Percentiles rank a stretch among this genome's conserved stretches.
phyloP scores from a whole-genome alignment of 305 asterid genomes.

The Rubia balearica region DNA sequence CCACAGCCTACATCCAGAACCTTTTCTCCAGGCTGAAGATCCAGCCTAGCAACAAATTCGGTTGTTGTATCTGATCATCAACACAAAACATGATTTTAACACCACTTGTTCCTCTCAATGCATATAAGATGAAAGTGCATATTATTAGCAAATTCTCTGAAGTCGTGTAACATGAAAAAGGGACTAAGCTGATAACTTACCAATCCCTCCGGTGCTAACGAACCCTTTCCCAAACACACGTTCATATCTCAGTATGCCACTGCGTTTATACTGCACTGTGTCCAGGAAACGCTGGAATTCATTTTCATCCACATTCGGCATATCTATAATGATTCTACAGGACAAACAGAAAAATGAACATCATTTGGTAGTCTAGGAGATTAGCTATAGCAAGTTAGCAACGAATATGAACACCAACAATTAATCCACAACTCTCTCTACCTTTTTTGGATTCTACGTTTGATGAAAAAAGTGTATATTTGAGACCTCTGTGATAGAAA shows the following conservation, averaged over 20 bases:
- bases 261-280: constrained; percentile 78
- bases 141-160: neutral
- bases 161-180: neutral
- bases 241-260: constrained; percentile 84
- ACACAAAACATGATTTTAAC: neutral
- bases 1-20: constrained; percentile 98
- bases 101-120: no score
- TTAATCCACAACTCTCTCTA: constrained; percentile 9
- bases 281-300: constrained; percentile 92
- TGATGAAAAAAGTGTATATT: neutral
- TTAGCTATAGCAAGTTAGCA: neutral
- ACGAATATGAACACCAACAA: neutral
- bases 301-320: constrained; percentile 92
- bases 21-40: constrained; percentile 85
- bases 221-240: constrained; percentile 89
- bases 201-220: constrained; percentile 98
- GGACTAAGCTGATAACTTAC: constrained; percentile 26
- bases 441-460: constrained; percentile 78
- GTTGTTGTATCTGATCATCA: constrained; percentile 68
- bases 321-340: constrained; percentile 53
- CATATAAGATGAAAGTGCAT: neutral
- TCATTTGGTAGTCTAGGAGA: neutral
- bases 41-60: constrained; percentile 71
- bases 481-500: no score
- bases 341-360: constrained; percentile 1